phyloP scores from a whole-genome alignment of 495 filamentous ascomycete genomes.

The Talaromyces trachyspermus region DNA sequence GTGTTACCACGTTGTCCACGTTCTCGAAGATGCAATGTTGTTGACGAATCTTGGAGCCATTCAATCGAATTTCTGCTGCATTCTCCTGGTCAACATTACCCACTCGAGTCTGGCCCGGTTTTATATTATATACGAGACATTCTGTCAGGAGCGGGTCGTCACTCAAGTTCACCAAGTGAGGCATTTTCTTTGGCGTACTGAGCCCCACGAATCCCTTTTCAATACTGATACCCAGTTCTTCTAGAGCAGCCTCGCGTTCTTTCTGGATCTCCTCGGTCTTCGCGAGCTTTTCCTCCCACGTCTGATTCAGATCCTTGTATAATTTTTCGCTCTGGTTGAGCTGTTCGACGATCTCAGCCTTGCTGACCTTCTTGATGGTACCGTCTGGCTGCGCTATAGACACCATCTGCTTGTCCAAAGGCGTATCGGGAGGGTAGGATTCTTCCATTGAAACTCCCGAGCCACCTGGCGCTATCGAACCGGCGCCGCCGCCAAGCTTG shows the following conservation, averaged over 20 bases:
- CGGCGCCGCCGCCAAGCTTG: constrained; percentile 70
- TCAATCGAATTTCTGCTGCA: constrained; percentile 81
- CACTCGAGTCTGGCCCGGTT: constrained; percentile 86
- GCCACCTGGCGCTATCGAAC: constrained; percentile 33
- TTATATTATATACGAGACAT: constrained; percentile 97
- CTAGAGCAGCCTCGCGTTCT: constrained; percentile 88
- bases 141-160: constrained; percentile 94
- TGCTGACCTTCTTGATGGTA: constrained; percentile 87
- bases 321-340: constrained; percentile 93
- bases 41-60: constrained; percentile 84
- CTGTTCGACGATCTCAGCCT: constrained; percentile 96
- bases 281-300: constrained; percentile 92
- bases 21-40: constrained; percentile 95
- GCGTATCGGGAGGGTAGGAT: constrained; percentile 83
- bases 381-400: constrained; percentile 86
- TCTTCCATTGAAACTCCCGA: constrained; percentile 55
- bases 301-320: constrained; percentile 93
- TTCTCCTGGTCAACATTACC: constrained; percentile 81
- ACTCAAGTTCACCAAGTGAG: constrained; percentile 94
- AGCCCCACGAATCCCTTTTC: constrained; percentile 96
- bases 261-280: constrained; percentile 97
- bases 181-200: constrained; percentile 97
- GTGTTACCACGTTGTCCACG: constrained; percentile 79
- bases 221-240: constrained; percentile 97
- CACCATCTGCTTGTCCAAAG: constrained; percentile 90